A percentile compares a stretch with the other conserved stretches of the same genome.
Evolutionary conservation across 306 rosid species (phyloP).

Genomic region (Cicer yamashitae): DNA sequence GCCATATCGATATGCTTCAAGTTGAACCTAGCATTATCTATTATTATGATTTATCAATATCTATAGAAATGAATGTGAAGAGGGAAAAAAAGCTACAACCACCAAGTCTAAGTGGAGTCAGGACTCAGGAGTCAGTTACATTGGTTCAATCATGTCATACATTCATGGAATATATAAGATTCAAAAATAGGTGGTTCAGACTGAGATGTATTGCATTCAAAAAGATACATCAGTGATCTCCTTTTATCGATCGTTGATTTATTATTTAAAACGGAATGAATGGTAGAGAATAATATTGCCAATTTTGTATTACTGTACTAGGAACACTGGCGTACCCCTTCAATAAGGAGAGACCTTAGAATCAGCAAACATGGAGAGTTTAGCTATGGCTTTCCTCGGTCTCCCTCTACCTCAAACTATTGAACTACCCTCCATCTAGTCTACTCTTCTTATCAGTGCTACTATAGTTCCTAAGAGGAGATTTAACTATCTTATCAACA

Average conservation of each 20-base stretch:
- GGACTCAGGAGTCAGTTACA: neutral
- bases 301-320: neutral
- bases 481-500: neutral
- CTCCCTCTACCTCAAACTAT: neutral
- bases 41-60: conserved; percentile 18
- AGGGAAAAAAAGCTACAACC: neutral
- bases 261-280: neutral
- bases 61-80: neutral
- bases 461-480: neutral
- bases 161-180: neutral
- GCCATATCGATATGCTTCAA: conserved; percentile 17
- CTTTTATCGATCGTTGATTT: neutral
- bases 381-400: neutral
- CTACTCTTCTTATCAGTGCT: neutral
- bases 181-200: neutral
- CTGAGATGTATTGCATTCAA: neutral
- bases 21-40: conserved; percentile 8
- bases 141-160: neutral
- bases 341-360: no score
- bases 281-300: neutral
- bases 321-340: neutral
- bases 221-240: neutral
- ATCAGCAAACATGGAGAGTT: neutral
- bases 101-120: neutral
- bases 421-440: neutral